Conservation (phyloP, 2,329 filamentous ascomycete genomes). For the Phyllosticta citribraziliensis region DNA sequence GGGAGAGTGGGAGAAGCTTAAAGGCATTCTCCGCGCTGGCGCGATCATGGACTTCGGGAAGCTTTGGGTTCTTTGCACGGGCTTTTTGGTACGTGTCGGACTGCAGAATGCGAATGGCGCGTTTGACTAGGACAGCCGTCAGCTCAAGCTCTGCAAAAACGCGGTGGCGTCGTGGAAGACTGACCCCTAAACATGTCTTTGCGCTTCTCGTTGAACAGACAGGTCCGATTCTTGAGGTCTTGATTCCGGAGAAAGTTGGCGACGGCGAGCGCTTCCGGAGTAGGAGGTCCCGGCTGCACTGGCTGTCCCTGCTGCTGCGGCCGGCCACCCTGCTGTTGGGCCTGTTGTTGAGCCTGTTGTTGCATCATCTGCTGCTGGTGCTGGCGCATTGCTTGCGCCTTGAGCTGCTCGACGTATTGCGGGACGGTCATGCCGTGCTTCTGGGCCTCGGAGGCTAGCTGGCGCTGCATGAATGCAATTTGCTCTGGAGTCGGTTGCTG, state of each 20-base stretch:
- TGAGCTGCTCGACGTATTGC: constrained; percentile 59
- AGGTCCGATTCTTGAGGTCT: constrained; percentile 79
- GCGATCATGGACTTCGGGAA: constrained; percentile 81
- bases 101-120: constrained; percentile 80
- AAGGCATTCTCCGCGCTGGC: constrained; percentile 86
- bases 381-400: constrained; percentile 46
- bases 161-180: constrained; percentile 2
- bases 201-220: constrained; percentile 88
- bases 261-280: constrained; percentile 78
- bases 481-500: constrained; percentile 69
- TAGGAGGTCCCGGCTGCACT: constrained; percentile 69
- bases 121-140: constrained; percentile 59
- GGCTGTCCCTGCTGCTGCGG: constrained; percentile 44
- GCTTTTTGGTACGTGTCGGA: constrained; percentile 87
- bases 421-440: constrained; percentile 77
- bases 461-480: constrained; percentile 72
- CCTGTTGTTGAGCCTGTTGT: constrained; percentile 28
- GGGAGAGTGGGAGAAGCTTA: constrained; percentile 87
- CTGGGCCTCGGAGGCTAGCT: constrained; percentile 71
- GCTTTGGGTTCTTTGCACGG: constrained; percentile 74
- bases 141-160: background rate
- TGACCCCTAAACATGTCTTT: constrained; percentile 97
- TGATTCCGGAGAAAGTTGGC: constrained; percentile 79
- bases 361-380: constrained; percentile 39
- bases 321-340: constrained; percentile 29